Evolutionary conservation across 208 protist genomes (phyloP).

Genomic region (Trypanosoma mega): DNA sequence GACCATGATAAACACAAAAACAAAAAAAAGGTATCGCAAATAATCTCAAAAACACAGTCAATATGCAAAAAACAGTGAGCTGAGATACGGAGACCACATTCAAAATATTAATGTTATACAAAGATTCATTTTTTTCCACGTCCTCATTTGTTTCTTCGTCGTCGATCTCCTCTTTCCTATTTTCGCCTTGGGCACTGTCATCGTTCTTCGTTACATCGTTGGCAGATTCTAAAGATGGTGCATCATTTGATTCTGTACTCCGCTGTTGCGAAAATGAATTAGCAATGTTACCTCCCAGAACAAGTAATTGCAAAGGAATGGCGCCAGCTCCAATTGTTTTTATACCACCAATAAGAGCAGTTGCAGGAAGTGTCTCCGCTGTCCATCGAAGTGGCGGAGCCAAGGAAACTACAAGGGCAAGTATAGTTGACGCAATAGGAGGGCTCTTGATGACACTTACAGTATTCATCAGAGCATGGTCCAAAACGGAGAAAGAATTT

Average conservation of each 20-base stretch:
- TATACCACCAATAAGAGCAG: constrained; percentile 53
- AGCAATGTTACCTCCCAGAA: constrained; percentile 51
- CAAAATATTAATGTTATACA: too few relatives aligned
- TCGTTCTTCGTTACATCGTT: too few relatives aligned
- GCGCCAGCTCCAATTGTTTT: constrained; percentile 46
- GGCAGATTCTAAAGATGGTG: too few relatives aligned
- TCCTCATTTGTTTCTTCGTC: too few relatives aligned
- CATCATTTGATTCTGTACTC: too few relatives aligned
- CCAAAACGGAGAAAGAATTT: constrained; percentile 1
- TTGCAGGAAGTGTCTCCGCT: constrained; percentile 33
- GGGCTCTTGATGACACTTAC: constrained; percentile 38
- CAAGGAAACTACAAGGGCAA: constrained; percentile 60
- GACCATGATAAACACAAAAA: background rate
- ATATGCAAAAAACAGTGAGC: background rate
- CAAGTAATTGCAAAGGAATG: constrained; percentile 64
- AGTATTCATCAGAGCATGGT: constrained; percentile 13
- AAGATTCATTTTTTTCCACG: too few relatives aligned
- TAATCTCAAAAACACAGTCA: background rate
- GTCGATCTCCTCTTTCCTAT: too few relatives aligned
- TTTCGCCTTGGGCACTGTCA: too few relatives aligned
- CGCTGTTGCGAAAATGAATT: background rate
- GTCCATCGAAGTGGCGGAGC: constrained; percentile 66
- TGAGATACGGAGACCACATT: too few relatives aligned
- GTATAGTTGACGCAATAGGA: constrained; percentile 43
- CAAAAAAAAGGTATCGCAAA: background rate